Evolutionary conservation across 1,139 yeast genomes (phyloP), one percentile per base, ranked within the genome.

Genomic region (Nakaseomyces kungkrabaensis): DNA sequence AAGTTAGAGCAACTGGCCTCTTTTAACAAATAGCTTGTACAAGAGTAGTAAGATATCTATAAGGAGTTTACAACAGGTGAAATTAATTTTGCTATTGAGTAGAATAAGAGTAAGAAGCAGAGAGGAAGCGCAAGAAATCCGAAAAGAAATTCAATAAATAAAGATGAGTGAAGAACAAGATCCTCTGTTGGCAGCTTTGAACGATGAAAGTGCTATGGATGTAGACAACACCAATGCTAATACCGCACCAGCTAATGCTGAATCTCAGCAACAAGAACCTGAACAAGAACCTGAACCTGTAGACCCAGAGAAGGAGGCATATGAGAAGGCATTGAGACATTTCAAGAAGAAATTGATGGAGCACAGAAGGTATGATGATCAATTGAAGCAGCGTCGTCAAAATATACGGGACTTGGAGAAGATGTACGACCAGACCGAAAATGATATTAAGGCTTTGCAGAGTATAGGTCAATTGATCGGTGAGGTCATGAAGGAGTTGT

Each of bases 381-480:
- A 89, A 63, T 76, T 94, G 62, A 92, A 89, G 68, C 90, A 84
- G 49, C 75, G 90, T 56, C 79, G 98, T 59, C 72, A 87, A 64
- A 79, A 84, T 55, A 86, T 92, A 72, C 83, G 90, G 68, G 95
- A 79, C 59, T 72, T 89, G 58, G 96, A 89, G 57, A 81, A 80
- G 63, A 84, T 84, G 56, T 92, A 82, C 68, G 94, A 86, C 52
- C 89, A 88, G 72, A 90, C 98, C 3, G 99, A 94, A 68, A 90
- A 89, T 60, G 97, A 92, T 63, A 92, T 92, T 68, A 90, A 89
- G 70, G 97, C 98, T 4, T 76, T 94, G 58, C 99, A 94, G 70
- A 85, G 95, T 54, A 96, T 94, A 55, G 99, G 99, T 4, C 99
- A 94, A 70, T 83, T 94, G 63, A 86, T 94, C 59, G 99, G 99